phyloP scores from a whole-genome alignment of 495 filamentous ascomycete genomes.

The Glarea lozoyensis region DNA sequence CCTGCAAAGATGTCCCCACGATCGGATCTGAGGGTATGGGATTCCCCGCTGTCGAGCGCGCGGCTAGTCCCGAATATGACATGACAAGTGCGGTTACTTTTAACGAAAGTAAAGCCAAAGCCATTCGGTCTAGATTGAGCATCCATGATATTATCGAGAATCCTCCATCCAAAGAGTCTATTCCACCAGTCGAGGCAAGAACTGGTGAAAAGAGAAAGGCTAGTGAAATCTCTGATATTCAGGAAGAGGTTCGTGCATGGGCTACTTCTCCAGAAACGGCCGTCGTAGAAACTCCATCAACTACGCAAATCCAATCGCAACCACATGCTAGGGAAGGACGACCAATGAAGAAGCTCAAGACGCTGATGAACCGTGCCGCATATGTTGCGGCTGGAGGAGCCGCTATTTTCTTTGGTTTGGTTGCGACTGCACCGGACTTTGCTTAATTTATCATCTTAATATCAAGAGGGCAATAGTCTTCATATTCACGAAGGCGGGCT shows the following conservation, averaged over 20 bases:
- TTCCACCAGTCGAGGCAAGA: background rate
- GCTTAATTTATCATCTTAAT: background rate
- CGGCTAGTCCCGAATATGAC: conserved; percentile 22
- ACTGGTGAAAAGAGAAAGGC: conserved; percentile 25
- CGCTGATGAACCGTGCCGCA: conserved; percentile 27
- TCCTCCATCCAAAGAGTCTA: background rate
- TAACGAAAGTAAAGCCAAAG: conserved; percentile 26
- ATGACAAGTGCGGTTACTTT: conserved; percentile 32
- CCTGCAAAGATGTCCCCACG: background rate
- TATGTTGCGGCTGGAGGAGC: conserved; percentile 33
- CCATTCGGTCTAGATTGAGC: conserved; percentile 20
- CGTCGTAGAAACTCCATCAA: background rate
- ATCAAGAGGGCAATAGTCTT: too few relatives aligned
- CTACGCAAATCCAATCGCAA: background rate
- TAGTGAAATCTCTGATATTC: conserved; percentile 25
- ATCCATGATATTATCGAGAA: conserved; percentile 25
- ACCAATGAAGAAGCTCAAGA: conserved; percentile 26
- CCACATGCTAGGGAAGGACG: conserved; percentile 3
- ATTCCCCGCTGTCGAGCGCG: background rate
- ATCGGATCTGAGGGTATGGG: background rate
- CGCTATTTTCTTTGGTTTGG: conserved; percentile 25
- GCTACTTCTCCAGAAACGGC: conserved; percentile 4
- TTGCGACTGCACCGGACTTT: conserved; percentile 34
- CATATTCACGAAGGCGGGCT: too few relatives aligned
- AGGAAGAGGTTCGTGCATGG: conserved; percentile 21